Evolutionary conservation across 805 yeast genomes (phyloP).

Genomic region (Suhomyces sp.): DNA sequence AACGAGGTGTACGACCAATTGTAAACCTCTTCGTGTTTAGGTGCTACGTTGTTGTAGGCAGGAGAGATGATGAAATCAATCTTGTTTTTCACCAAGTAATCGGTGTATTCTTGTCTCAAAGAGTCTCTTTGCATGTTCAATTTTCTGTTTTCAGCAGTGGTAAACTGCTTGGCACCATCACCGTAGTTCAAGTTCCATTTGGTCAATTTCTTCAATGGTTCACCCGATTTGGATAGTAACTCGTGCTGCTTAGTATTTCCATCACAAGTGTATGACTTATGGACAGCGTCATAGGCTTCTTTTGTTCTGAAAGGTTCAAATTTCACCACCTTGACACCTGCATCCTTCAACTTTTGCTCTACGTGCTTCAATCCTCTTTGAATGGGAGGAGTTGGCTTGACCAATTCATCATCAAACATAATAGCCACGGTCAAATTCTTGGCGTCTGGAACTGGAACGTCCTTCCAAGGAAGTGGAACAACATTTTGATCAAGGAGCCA

Average conservation of each 20-base stretch:
- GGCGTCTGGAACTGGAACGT: slow-evolving; percentile 40
- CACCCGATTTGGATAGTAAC: slow-evolving; percentile 58
- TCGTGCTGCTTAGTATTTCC: slow-evolving; percentile 60
- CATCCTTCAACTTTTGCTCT: slow-evolving; percentile 51
- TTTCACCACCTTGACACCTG: slow-evolving; percentile 56
- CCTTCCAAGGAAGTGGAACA: slow-evolving; percentile 53
- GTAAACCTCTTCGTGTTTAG: slow-evolving; percentile 56
- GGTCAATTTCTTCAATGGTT: slow-evolving; percentile 63
- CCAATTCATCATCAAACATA: slow-evolving; percentile 61
- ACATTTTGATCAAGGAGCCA: slow-evolving; percentile 52
- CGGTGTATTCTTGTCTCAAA: slow-evolving; percentile 55
- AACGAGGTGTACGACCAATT: slow-evolving; percentile 82
- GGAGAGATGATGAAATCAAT: slow-evolving; percentile 70
- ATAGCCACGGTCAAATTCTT: slow-evolving; percentile 55
- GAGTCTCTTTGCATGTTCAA: slow-evolving; percentile 55
- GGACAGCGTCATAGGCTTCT: slow-evolving; percentile 58
- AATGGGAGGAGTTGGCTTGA: slow-evolving; percentile 66
- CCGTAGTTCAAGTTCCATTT: slow-evolving; percentile 60
- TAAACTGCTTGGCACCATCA: slow-evolving; percentile 47
- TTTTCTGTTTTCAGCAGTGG: slow-evolving; percentile 53
- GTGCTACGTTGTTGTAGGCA: slow-evolving; percentile 69
- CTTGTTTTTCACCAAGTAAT: slow-evolving; percentile 49
- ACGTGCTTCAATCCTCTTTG: slow-evolving; percentile 49
- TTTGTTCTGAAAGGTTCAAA: slow-evolving; percentile 58
- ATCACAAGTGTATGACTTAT: slow-evolving; percentile 59